These are phyloP conservation scores for Wickerhamomyces hampshirensis DNA, from an alignment of 805 yeast genomes.

Conservation along the genomic window DNA sequence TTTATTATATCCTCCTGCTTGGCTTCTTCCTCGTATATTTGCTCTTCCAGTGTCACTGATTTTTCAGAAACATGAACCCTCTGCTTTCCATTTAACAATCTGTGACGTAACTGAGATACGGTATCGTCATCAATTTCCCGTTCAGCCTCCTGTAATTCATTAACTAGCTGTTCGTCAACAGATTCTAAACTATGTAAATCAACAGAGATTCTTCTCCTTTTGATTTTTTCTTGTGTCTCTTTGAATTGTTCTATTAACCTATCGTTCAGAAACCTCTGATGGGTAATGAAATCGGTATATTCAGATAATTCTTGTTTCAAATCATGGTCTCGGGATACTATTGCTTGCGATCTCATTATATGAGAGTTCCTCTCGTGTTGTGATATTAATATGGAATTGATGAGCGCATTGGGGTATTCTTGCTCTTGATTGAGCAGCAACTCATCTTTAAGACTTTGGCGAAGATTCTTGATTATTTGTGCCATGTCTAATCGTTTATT, in stretches of 20 bases:
- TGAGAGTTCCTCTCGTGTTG: background rate
- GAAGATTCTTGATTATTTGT: background rate
- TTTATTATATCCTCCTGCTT: conserved; percentile 32
- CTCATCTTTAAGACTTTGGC: background rate
- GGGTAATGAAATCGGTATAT: conserved; percentile 8
- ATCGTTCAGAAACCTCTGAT: conserved; percentile 7
- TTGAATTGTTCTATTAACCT: conserved; percentile 7
- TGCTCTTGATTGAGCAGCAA: background rate
- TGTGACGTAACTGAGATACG: conserved; percentile 27
- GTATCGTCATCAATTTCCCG: conserved; percentile 21
- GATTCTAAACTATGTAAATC: conserved; percentile 16
- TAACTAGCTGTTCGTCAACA: conserved; percentile 1
- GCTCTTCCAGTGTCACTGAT: conserved; percentile 27
- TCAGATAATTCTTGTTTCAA: background rate
- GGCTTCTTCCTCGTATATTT: conserved; percentile 32
- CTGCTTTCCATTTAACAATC: conserved; percentile 24
- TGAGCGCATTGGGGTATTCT: background rate
- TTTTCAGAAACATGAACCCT: conserved; percentile 2
- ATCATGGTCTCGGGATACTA: background rate
- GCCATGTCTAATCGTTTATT: conserved; percentile 3
- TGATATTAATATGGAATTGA: background rate
- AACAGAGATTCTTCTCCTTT: conserved; percentile 18
- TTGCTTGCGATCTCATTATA: background rate
- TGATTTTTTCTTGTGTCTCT: conserved; percentile 3
- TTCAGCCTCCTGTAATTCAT: conserved; percentile 13